Percentiles rank a stretch among this genome's conserved stretches.
Conservation (phyloP, 176 grass and related monocot genomes). For the Ensete glaucum region DNA sequence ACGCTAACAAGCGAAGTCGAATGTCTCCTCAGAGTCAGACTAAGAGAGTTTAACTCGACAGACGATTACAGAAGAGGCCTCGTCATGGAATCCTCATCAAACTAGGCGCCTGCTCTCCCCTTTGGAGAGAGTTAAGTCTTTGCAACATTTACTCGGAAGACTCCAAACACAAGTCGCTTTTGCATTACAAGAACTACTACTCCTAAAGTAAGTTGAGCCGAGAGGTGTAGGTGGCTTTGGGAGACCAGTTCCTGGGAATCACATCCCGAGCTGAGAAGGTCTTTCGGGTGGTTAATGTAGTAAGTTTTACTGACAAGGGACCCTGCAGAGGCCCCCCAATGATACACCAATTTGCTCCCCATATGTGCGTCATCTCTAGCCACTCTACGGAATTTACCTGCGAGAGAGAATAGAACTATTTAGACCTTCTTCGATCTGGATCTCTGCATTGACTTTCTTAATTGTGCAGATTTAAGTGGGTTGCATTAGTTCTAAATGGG, state of each 20-base stretch:
- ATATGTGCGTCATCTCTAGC: slow-evolving; percentile 88
- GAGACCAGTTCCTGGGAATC: slow-evolving; percentile 86
- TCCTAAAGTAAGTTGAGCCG: slow-evolving; percentile 75
- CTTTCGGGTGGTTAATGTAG: slow-evolving; percentile 61
- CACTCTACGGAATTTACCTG: slow-evolving; percentile 84
- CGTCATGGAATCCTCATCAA: too few species aligned
- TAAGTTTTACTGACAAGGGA: slow-evolving; percentile 73
- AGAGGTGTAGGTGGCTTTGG: slow-evolving; percentile 94
- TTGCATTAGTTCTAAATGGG: too few species aligned
- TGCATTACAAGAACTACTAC: slow-evolving; percentile 28
- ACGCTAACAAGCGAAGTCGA: too few species aligned
- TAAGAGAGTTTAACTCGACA: too few species aligned
- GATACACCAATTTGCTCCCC: slow-evolving; percentile 94
- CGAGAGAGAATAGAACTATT: neutral
- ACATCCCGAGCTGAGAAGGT: slow-evolving; percentile 68
- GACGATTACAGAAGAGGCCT: too few species aligned
- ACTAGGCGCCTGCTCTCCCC: slow-evolving; percentile 34
- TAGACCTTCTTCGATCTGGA: too few species aligned
- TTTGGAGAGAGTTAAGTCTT: slow-evolving; percentile 64
- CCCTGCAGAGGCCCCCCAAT: slow-evolving; percentile 59
- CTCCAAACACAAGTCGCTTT: slow-evolving; percentile 11
- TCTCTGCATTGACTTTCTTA: too few species aligned
- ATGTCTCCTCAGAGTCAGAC: too few species aligned
- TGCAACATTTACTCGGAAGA: neutral
- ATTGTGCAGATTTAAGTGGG: too few species aligned